Evolutionary conservation across 805 yeast species (phyloP), one percentile per base, ranked within the genome.

Genomic region (Ogataea degrootiae): DNA sequence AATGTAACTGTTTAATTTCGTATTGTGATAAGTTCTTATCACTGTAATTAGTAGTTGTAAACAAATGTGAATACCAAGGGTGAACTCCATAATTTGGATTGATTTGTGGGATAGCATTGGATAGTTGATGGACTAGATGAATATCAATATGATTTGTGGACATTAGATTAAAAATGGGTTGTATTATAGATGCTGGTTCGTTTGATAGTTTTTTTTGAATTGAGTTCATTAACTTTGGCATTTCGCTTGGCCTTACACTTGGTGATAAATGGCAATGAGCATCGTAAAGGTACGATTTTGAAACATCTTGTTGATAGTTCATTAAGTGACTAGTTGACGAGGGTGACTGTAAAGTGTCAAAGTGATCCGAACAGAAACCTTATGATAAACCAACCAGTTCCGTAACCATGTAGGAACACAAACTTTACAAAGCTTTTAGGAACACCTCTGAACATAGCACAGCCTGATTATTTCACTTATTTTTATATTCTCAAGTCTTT

Each of bases 11-110:
- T 54, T 82, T 83, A 34, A 58, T 53, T 1, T 56, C 58, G 1
- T 44, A 38, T 1, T 48, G 55, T 3, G 51, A 6, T 38, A 50
- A 16, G 23, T 49, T 17, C 7, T 46, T n/a, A 12, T 51, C 3
- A 16, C 16, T 42, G 16, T 55, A 49, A 1, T 56, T 61, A 16
- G 17, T 12, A n/a, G 65, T 56, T 2, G 76, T 68, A 52, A 80
- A 84, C 17, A 83, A 53, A 62, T 91, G 96, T 3, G 82, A 67
- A 58, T 79, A 91, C 98, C 98, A 92, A 0, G 99, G 99, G 65
- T 92, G 99, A 1, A 89, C 70, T 0, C 98, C 96, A 58, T 79
- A 77, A 37, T 77, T 76, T 0, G 84, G 77, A 8, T 68, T 60
- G 1, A 75, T 51, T 4, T 42, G 53, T 21, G 64, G 47, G 22